Percentiles rank a stretch among this genome's conserved stretches.
Evolutionary conservation across 129 eudicot genomes (phyloP).

Genomic region (Rutidosis leptorrhynchoides): DNA sequence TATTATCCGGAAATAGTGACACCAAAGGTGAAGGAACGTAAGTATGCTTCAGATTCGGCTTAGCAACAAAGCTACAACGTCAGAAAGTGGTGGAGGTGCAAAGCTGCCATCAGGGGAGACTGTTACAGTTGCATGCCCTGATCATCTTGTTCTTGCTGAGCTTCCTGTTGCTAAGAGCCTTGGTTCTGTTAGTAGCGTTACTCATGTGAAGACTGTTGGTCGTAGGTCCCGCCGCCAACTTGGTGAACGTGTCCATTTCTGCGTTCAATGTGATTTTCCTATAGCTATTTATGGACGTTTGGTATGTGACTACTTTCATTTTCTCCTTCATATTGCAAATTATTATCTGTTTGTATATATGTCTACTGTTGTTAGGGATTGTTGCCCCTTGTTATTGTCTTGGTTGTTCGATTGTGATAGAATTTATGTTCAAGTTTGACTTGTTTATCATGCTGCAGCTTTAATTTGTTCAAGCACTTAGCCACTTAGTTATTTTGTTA

Average conservation of each 20-base stretch:
- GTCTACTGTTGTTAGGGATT: background rate
- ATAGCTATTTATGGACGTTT: slow-evolving; percentile 88
- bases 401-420: slow-evolving; percentile 3
- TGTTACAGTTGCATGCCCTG: slow-evolving; percentile 92
- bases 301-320: slow-evolving; percentile 42
- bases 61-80: slow-evolving; percentile 58
- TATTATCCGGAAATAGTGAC: background rate
- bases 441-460: background rate
- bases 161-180: slow-evolving; percentile 93
- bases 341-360: background rate
- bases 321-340: background rate
- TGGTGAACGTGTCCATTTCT: slow-evolving; percentile 84
- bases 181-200: slow-evolving; percentile 53
- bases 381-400: background rate
- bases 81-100: slow-evolving; percentile 52
- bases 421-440: slow-evolving; percentile 2
- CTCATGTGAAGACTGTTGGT: slow-evolving; percentile 67
- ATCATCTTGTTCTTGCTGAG: slow-evolving; percentile 86
- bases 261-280: slow-evolving; percentile 90
- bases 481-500: background rate
- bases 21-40: background rate
- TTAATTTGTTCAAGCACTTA: background rate
- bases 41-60: slow-evolving; percentile 88
- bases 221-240: slow-evolving; percentile 81
- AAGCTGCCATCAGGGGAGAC: slow-evolving; percentile 51